These are phyloP conservation scores for Apiotrichum sp. DNA, from an alignment of 1,284 basidiomycete species.

Conservation along the genomic window DNA sequence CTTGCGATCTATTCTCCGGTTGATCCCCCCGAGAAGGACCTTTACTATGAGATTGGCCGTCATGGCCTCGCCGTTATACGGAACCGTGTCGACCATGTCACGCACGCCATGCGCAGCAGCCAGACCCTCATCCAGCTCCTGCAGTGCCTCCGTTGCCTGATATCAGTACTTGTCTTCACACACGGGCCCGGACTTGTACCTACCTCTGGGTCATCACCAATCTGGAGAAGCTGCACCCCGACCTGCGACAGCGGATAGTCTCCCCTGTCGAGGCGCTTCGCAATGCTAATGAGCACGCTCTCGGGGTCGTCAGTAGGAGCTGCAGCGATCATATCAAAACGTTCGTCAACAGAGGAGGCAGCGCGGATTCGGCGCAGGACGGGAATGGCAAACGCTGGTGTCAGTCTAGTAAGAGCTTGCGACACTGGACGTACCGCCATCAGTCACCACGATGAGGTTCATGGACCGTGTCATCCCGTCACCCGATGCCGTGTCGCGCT, in stretches of 20 bases:
- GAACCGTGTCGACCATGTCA: slow-evolving; percentile 43
- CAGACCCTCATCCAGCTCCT: slow-evolving; percentile 44
- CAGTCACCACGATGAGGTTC: slow-evolving; percentile 42
- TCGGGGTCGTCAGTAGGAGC: slow-evolving; percentile 38
- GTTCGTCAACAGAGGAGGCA: slow-evolving; percentile 13
- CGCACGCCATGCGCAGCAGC: slow-evolving; percentile 29
- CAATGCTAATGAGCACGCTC: slow-evolving; percentile 29
- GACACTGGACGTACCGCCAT: slow-evolving; percentile 22
- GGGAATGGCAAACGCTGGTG: slow-evolving; percentile 28
- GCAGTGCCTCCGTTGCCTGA: slow-evolving; percentile 36
- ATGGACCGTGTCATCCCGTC: slow-evolving; percentile 30
- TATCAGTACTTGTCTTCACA: not conserved
- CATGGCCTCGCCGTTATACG: slow-evolving; percentile 31
- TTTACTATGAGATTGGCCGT: slow-evolving; percentile 35
- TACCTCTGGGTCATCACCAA: slow-evolving; percentile 39
- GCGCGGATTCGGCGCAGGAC: slow-evolving; percentile 16
- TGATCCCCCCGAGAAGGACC: slow-evolving; percentile 41
- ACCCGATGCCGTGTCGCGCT: slow-evolving; percentile 16
- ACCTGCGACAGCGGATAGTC: slow-evolving; percentile 45
- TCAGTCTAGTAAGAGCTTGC: not conserved
- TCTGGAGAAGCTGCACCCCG: slow-evolving; percentile 47
- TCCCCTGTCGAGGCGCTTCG: slow-evolving; percentile 42
- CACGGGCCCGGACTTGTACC: slow-evolving; percentile 6
- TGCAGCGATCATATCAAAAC: slow-evolving; percentile 13
- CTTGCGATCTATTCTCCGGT: slow-evolving; percentile 30